phyloP scores from a whole-genome alignment of 345 rosid genomes.

The Salix brachista region DNA sequence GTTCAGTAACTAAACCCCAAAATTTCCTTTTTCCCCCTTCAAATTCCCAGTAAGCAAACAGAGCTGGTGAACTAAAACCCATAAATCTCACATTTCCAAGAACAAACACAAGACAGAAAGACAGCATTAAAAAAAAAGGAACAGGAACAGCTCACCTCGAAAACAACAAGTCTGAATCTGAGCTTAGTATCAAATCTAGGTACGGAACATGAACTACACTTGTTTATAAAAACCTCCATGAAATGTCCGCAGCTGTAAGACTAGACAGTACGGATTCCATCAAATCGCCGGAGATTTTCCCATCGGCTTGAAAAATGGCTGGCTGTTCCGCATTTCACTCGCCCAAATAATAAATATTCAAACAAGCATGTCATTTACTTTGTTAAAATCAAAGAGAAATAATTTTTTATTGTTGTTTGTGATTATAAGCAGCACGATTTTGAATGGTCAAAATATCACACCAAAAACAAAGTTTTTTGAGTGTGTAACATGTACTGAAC shows the following conservation, averaged over 20 bases:
- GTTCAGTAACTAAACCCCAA: constrained; percentile 7
- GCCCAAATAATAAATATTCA: background rate
- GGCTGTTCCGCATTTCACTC: constrained; percentile 23
- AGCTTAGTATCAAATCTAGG: constrained; percentile 37
- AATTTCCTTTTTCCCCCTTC: constrained; percentile 5
- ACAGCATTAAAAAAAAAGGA: background rate
- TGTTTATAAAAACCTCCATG: constrained; percentile 60
- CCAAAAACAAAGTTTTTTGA: background rate
- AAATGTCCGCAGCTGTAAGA: constrained; percentile 30
- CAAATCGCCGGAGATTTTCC: constrained; percentile 22
- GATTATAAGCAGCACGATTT: background rate
- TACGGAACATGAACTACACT: constrained; percentile 28
- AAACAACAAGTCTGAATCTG: constrained; percentile 44
- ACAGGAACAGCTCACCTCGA: constrained; percentile 45
- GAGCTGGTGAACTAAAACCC: constrained; percentile 18
- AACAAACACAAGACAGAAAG: background rate
- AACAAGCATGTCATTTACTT: background rate
- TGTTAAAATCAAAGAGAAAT: background rate
- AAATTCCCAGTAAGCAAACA: constrained; percentile 11
- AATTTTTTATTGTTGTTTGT: background rate
- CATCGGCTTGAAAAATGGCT: constrained; percentile 17
- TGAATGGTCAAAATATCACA: background rate
- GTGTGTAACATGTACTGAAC: background rate
- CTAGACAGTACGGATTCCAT: constrained; percentile 32
- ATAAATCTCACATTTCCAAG: constrained; percentile 14